Base-by-base conservation (phyloP, 192 early-diverging fungal genomes). In the Coemansia sp. region DNA sequence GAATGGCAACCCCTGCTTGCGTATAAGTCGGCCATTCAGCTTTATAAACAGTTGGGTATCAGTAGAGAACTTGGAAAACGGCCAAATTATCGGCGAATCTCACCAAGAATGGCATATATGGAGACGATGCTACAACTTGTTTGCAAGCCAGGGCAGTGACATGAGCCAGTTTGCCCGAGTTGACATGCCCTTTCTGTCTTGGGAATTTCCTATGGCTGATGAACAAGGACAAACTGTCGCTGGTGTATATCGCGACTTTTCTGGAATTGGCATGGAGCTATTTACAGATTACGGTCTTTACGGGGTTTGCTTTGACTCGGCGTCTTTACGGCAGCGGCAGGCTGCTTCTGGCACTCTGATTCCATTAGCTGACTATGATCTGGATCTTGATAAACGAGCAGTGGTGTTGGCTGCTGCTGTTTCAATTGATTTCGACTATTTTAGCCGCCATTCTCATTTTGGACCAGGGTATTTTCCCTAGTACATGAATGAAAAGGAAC, bases 371-470 rank as follows among this genome's bases (percentile, higher is more conserved):
- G 62, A 57, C 44, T 65, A 82, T 45, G 81, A 71, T 19, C 48
- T 90, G 64, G 82, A 84, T 0, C 68, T 91, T 19, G 91, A 94
- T 67, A 83, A 91, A 52, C 83, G 91, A 21, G 91, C 91, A 2
- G 83, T 93, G 2, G 84, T 85, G 23, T 72, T 96, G 45, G 88
- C 87, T 0, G 86, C 85, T 45, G 93, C 91, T 55, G 80, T 94
- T 50, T 86, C 86, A 14, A 89, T 92, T 45, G 93, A 94, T 57
- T 86, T 91, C 63, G 92, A 94, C 65, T 94, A 92, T 67, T 94
- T 92, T 70, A 85, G 81, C 28, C 64, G 88, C 38, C 88, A 91
- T 56, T 88, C 86, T 5, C 61, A 51, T 2, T 65, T 79, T 61
- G 82, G 79, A 8, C 26, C 49, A 26, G 45, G 45, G 12, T 19